Base-by-base conservation (phyloP, 495 filamentous ascomycete genomes). In the Acidomyces sp. region DNA sequence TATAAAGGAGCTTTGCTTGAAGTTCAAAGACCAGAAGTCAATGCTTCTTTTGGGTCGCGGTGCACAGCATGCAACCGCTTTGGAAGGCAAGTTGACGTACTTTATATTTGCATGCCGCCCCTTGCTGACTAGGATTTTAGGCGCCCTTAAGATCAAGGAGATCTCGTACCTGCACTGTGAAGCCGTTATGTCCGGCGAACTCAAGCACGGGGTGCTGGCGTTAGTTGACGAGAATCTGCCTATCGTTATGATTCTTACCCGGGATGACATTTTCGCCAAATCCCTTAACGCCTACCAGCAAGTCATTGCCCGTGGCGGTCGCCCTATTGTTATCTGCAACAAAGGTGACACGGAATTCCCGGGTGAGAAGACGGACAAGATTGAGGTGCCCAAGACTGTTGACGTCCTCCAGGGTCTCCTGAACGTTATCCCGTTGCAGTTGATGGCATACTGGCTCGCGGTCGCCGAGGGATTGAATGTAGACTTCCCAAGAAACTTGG, bases 151-250 rank as follows among this genome's bases (percentile, higher is more conserved):
- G 70, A 97, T 97, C 59, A 97, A 97, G 74, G 90, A 97, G 66
- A 97, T 97, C 51, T 96, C 90, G 32, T 97, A 97, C 61, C 80
- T 97, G 36, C 90, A 97, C 61, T 97, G 90, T 61, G 90, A 97
- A 68, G 90, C 90, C 55, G 90, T 97, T 62, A 97, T 97, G 90
- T 96, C 90, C 43, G 90, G 90, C 58, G 90, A 97, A 65, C 66
- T 97, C 49, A 97, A 97, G 69, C 90, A 97, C 60, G 90, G 90
- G 67, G 90, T 97, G 40, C 69, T 97, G 55, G 90, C 90, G 33
- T 72, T 97, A 43, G 90, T 97, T 31, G 90, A 97, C 56, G 90
- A 96, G 71, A 85, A 93, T 61, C 73, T 97, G 21, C 90, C 90
- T 41, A 97, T 97, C 61, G 93, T 97, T 67, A 97, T 97, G 90